Evolutionary conservation across 2,329 filamentous ascomycete genomes (phyloP), one percentile per base, ranked within the genome.

Genomic region (Ceratocystis colombiana): DNA sequence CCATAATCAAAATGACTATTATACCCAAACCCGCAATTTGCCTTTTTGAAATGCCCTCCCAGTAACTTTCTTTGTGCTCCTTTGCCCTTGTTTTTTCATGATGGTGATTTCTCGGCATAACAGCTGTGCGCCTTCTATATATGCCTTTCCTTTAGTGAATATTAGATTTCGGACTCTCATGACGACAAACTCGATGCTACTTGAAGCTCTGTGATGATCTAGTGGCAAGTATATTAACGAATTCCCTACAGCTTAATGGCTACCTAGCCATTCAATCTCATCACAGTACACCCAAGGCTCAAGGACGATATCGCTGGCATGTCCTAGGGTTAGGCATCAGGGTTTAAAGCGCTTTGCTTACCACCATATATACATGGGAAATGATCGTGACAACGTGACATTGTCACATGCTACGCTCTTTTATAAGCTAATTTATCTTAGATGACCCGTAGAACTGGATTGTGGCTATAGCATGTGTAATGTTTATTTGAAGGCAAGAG

Each of bases 1-100:
- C 46, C n/a, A 64, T 64, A 63, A 33, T 46, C 44, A 45, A 63
- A 63, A 33, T 63, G 44, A 6, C n/a, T 30, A 48, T 50, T 63
- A 48, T 62, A 62, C 61, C 61, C 61, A 48, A 62, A 62, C 46
- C 12, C 20, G 37, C 61, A 28, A 15, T 63, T 46, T 25, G 55
- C 33, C 20, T 5, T 63, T 28, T 37, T 20, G 8, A 33, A 12
- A n/a, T 22, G n/a, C 10, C 22, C 46, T 53, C n/a, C 37, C 28
- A 12, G 28, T 62, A 25, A 10, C 30, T 64, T 61, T 44, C 37
- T 28, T 22, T 66, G 37, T 61, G 37, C n/a, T 44, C 41, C 45
- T 33, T 20, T 68, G 25, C 37, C 37, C 10, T 12, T 41, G 37
- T 41, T 12, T 41, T 15, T 41, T 37, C 10, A 41, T 15, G 10